phyloP scores from a whole-genome alignment of 2,329 filamentous ascomycete species.

The Magnaporthiopsis rhizophila region DNA sequence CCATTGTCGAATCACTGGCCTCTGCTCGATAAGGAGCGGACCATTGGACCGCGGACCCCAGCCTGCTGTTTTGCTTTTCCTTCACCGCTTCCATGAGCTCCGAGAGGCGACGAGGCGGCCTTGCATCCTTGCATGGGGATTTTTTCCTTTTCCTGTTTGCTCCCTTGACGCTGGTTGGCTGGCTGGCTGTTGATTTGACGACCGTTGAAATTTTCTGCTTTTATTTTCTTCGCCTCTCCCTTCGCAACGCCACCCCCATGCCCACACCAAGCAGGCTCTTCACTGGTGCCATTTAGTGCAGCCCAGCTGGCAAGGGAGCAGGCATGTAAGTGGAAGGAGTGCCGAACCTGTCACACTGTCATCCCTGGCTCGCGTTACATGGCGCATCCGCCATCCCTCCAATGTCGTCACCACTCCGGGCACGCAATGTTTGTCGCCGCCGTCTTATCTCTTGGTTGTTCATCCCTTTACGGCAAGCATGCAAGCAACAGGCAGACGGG shows the following conservation, averaged over 20 bases:
- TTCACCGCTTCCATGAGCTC: not conserved
- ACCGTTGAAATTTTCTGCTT: not conserved
- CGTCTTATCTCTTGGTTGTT: not conserved
- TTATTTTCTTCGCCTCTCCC: not conserved
- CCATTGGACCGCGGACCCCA: not conserved
- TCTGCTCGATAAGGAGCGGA: not conserved
- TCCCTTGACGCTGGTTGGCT: not conserved
- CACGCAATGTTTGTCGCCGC: too few relatives aligned
- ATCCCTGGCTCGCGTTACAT: not conserved
- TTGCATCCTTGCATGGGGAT: not conserved
- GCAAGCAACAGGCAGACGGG: not conserved
- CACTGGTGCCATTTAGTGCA: not conserved
- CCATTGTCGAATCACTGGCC: not conserved
- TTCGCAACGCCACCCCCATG: not conserved
- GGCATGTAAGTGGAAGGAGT: not conserved
- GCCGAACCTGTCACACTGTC: not conserved
- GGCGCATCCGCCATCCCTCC: not conserved
- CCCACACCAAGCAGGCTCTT: not conserved
- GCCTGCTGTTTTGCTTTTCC: not conserved
- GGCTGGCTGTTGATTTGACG: not conserved
- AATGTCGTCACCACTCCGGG: not conserved
- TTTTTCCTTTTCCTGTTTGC: not conserved
- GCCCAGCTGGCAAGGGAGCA: not conserved
- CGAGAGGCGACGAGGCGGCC: too few relatives aligned
- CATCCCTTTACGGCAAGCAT: not conserved